These are phyloP conservation scores for Malbranchea cinnamomea DNA, from an alignment of 2,329 filamentous ascomycete species.

Conservation along the genomic window DNA sequence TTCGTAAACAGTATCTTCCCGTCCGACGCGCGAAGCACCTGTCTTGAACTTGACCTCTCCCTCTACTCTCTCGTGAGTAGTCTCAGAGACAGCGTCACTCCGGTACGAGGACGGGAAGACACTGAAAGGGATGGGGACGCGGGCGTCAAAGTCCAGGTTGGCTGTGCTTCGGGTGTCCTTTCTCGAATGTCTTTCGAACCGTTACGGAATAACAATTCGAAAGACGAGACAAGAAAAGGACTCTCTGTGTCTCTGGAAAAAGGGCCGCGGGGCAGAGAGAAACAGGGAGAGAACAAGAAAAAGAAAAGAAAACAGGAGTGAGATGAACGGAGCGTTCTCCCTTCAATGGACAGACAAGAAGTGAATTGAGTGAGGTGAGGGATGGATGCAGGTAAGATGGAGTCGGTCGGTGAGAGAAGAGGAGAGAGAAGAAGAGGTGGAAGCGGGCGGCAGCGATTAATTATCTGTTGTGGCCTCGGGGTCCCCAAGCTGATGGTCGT, in stretches of 20 bases:
- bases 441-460: no score
- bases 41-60: constrained; percentile 66
- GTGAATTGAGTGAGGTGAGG: constrained; percentile 10
- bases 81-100: constrained; percentile 52
- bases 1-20: constrained; percentile 81
- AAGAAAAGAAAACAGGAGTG: constrained; percentile 5
- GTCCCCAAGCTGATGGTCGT: no score
- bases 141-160: constrained; percentile 99
- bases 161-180: constrained; percentile 62
- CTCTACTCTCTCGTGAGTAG: constrained; percentile 70
- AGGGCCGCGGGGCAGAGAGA: constrained; percentile 8
- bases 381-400: constrained; percentile 12
- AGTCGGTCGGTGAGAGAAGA: constrained; percentile 11
- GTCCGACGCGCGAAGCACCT: constrained; percentile 72
- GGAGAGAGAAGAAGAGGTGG: constrained; percentile 11
- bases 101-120: constrained; percentile 98
- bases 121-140: constrained; percentile 98
- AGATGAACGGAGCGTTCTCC: not conserved
- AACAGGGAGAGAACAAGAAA: constrained; percentile 8
- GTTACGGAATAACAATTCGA: constrained; percentile 31
- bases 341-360: constrained; percentile 3
- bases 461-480: no score
- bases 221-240: constrained; percentile 35
- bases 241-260: constrained; percentile 17
- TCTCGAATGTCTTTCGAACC: constrained; percentile 48